Base-by-base conservation (phyloP, 176 grass and related monocot species). In the Aegilops longissima region DNA sequence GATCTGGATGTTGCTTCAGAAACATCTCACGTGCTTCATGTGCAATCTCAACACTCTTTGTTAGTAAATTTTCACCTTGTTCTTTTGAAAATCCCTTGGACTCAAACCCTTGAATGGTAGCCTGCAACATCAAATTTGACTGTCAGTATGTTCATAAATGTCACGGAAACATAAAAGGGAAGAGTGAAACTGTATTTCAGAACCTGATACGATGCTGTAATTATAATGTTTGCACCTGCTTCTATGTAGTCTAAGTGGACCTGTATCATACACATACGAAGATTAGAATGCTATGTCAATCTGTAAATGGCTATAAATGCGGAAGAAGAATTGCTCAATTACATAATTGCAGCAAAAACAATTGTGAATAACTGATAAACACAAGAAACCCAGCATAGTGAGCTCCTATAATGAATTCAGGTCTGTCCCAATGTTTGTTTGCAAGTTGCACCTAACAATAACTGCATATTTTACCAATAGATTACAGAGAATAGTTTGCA, bases 161-260 rank as follows among this genome's bases (percentile, higher is more conserved):
- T 56, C 25, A 76, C 16, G 51, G 73, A 34, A 77, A 56, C 74
- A 77, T 33, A 58, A 77, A 78, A 66, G 66, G 9, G 12, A 56
- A 29, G 16, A 47, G 9, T 21, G 27, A 66, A 82, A 87, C 42
- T 51, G 31, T 27, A 67, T 77, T 12, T 79, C 62, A 6, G 23
- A 72, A 98, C 93, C 96, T 99, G 97, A 88, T 99, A 99, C 18
- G 97, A 99, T 74, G 97, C 94, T 52, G 97, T 90, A 70, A 91
- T 93, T 85, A 99, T 79, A 66, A 99, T 81, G 84, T 96, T 96
- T 62, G 94, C 94, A 64, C 97, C 94, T 21, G 97, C 90, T 81
- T 96, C 90, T 24, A 99, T 85, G 77, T 99, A 96, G 73, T 99
- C 97, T 68, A 99, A 70, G 87, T 99, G 97, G 10, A 99, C 97